These are phyloP conservation scores for Rhizopogon sp. DNA, from an alignment of 768 basidiomycete genomes.

Conservation along the genomic window DNA sequence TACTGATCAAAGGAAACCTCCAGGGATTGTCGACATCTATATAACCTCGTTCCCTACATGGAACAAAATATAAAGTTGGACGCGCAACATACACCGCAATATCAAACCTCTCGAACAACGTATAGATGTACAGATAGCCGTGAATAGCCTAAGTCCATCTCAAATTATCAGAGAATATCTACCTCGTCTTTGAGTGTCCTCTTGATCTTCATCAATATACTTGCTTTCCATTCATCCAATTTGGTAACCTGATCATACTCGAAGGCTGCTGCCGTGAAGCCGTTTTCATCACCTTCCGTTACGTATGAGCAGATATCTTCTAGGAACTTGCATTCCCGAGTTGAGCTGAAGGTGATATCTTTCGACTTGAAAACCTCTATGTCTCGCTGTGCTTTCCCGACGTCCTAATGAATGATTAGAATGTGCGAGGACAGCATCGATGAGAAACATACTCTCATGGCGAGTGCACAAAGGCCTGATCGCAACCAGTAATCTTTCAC, in stretches of 20 bases:
- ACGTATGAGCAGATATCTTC: constrained; percentile 73
- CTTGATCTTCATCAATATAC: constrained; percentile 87
- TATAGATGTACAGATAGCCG: not conserved
- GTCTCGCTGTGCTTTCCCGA: constrained; percentile 78
- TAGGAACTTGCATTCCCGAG: constrained; percentile 90
- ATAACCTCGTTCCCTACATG: too few relatives aligned
- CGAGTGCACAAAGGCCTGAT: constrained; percentile 82
- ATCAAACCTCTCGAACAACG: not conserved
- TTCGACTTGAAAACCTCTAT: constrained; percentile 71
- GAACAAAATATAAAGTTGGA: too few relatives aligned
- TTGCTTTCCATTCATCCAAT: constrained; percentile 96
- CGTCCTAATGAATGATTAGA: constrained; percentile 53
- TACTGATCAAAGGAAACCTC: too few relatives aligned
- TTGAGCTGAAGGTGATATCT: constrained; percentile 81
- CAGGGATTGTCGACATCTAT: too few relatives aligned
- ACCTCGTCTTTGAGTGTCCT: constrained; percentile 62
- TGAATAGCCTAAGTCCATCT: not conserved
- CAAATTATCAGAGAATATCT: constrained; percentile 17
- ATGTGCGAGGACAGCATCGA: not conserved
- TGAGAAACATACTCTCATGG: constrained; percentile 64
- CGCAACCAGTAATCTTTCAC: constrained; percentile 98
- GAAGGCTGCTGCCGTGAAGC: constrained; percentile 78
- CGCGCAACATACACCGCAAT: too few relatives aligned
- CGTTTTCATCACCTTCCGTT: constrained; percentile 63
- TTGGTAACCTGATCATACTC: constrained; percentile 92